Evolutionary conservation across 768 basidiomycete genomes (phyloP).

Genomic region (Mycena pura): DNA sequence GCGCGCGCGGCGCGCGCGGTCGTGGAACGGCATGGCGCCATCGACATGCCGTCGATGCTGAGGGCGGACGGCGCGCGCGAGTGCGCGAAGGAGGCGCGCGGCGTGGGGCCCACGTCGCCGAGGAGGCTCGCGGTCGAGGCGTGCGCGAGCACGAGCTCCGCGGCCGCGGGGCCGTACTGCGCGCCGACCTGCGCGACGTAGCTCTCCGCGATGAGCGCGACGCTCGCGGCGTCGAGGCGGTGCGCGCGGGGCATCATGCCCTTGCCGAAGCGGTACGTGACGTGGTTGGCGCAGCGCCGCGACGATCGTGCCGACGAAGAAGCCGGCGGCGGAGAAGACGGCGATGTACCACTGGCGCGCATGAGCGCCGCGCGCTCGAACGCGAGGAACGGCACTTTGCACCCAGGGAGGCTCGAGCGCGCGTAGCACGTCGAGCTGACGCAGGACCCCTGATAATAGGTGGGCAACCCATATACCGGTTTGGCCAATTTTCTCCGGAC

Average conservation of each 20-base stretch:
- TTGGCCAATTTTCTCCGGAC: no score
- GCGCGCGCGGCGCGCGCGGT: neutral
- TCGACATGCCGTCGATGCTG: no score
- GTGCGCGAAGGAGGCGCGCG: slow-evolving; percentile 54
- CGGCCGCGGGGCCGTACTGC: slow-evolving; percentile 68
- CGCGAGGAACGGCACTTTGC: slow-evolving; percentile 67
- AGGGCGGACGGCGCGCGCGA: slow-evolving; percentile 30
- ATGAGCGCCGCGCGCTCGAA: slow-evolving; percentile 62
- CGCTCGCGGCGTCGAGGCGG: slow-evolving; percentile 41
- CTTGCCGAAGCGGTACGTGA: neutral
- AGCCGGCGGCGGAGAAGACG: slow-evolving; percentile 69
- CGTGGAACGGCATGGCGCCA: neutral
- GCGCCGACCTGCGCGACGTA: slow-evolving; percentile 81
- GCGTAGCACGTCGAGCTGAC: slow-evolving; percentile 76
- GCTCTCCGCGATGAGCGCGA: slow-evolving; percentile 85
- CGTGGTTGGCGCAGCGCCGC: neutral
- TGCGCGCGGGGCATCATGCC: neutral
- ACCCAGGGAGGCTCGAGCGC: slow-evolving; percentile 72
- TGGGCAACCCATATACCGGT: no score
- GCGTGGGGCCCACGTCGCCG: no score
- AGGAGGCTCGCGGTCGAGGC: no score
- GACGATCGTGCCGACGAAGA: slow-evolving; percentile 51
- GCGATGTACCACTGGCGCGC: slow-evolving; percentile 65
- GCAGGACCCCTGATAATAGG: no score
- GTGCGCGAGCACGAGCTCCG: no score